phyloP scores from a whole-genome alignment of 495 filamentous ascomycete species.

The Neurospora terricola region DNA sequence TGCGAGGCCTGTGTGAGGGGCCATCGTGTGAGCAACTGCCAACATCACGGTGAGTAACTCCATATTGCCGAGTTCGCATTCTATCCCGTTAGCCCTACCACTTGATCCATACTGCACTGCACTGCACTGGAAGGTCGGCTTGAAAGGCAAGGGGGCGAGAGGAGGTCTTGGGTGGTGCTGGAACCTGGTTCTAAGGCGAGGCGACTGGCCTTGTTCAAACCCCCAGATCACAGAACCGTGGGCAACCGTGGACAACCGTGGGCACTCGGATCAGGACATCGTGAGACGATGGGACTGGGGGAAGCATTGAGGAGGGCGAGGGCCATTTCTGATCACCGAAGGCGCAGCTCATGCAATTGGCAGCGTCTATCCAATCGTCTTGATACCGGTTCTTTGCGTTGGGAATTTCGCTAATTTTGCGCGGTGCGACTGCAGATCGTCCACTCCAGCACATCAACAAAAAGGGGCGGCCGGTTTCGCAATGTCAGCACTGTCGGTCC shows the following conservation, averaged over 20 bases:
- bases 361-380: not conserved
- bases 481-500: constrained; percentile 94
- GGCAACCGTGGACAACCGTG: not conserved
- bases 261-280: not conserved
- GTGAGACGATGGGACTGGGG: not conserved
- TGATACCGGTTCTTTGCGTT: not conserved
- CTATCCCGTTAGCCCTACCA: constrained; percentile 1
- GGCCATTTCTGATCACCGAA: not conserved
- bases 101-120: not conserved
- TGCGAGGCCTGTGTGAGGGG: constrained; percentile 92
- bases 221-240: not conserved
- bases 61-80: constrained; percentile 15
- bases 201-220: not conserved
- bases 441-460: constrained; percentile 94
- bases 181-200: not conserved
- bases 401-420: constrained; percentile 1
- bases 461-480: constrained; percentile 95
- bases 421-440: constrained; percentile 53
- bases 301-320: not conserved
- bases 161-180: not conserved
- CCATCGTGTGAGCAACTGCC: constrained; percentile 90
- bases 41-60: constrained; percentile 66
- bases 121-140: not conserved
- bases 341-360: not conserved
- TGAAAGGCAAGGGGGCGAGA: not conserved